phyloP scores from a whole-genome alignment of 2,329 filamentous ascomycete species.

The Fusarium multiceps region DNA sequence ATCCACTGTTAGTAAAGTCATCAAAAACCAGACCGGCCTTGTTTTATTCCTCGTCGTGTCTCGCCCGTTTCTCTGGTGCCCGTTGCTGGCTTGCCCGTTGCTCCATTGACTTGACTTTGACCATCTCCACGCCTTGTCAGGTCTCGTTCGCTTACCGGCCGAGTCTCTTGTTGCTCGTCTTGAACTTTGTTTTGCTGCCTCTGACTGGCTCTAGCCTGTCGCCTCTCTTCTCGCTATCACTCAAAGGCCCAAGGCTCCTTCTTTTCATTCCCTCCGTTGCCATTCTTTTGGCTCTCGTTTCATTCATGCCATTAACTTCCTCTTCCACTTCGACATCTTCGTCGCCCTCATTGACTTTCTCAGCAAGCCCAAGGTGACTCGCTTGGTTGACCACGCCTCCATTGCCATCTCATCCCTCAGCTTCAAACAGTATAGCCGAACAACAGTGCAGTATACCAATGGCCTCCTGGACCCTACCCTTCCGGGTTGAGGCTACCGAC shows the following conservation, averaged over 20 bases:
- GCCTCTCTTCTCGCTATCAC: slow-evolving; percentile 38
- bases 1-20: slow-evolving; percentile 16
- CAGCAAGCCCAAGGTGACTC: slow-evolving; percentile 39
- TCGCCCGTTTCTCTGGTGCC: slow-evolving; percentile 42
- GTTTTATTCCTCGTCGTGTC: slow-evolving; percentile 36
- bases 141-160: slow-evolving; percentile 40
- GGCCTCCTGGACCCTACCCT: slow-evolving; percentile 53
- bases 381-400: slow-evolving; percentile 31
- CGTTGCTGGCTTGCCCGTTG: slow-evolving; percentile 39
- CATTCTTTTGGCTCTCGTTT: slow-evolving; percentile 34
- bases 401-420: slow-evolving; percentile 17
- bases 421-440: slow-evolving; percentile 14
- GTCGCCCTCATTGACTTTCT: slow-evolving; percentile 31
- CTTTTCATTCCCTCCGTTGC: slow-evolving; percentile 34
- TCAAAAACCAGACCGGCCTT: slow-evolving; percentile 8
- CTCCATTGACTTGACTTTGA: slow-evolving; percentile 42
- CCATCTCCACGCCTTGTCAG: slow-evolving; percentile 38
- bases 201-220: slow-evolving; percentile 37
- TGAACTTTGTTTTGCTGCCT: slow-evolving; percentile 43
- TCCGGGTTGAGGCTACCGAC: slow-evolving; percentile 51
- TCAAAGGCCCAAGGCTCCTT: slow-evolving; percentile 33
- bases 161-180: slow-evolving; percentile 39
- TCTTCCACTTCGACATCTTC: slow-evolving; percentile 32
- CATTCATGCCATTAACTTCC: slow-evolving; percentile 39
- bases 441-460: slow-evolving; percentile 41